Percentiles rank a stretch among this genome's conserved stretches.
phyloP scores from a whole-genome alignment of 1,284 basidiomycete species.

The Neonothopanus nambi region DNA sequence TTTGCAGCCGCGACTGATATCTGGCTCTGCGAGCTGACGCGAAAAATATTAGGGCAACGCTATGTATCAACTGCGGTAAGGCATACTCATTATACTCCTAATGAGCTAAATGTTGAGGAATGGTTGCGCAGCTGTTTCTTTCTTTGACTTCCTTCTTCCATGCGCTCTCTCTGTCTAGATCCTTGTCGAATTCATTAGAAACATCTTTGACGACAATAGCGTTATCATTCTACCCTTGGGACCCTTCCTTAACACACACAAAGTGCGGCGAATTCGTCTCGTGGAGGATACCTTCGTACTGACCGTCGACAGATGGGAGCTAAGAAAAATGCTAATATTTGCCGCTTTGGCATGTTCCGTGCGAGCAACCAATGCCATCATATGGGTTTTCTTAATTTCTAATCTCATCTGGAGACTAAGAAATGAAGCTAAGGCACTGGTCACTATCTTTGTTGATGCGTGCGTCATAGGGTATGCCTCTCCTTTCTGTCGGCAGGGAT shows the following conservation, averaged over 20 bases:
- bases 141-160: constrained; percentile 90
- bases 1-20: constrained; percentile 85
- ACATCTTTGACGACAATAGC: constrained; percentile 84
- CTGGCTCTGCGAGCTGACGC: constrained; percentile 66
- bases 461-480: constrained; percentile 44
- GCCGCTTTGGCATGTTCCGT: constrained; percentile 80
- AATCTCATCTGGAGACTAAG: constrained; percentile 53
- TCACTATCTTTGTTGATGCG: constrained; percentile 38
- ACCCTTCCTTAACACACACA: constrained; percentile 29
- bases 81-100: constrained; percentile 18
- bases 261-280: background rate
- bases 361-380: constrained; percentile 83
- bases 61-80: constrained; percentile 69
- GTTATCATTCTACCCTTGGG: constrained; percentile 80
- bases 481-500: background rate
- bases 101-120: background rate
- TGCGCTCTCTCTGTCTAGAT: constrained; percentile 81
- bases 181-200: constrained; percentile 93
- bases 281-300: background rate
- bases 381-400: constrained; percentile 77
- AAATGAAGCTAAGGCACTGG: constrained; percentile 29
- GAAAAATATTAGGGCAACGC: constrained; percentile 55
- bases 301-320: constrained; percentile 3
- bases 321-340: constrained; percentile 37
- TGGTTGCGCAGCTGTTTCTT: constrained; percentile 63